A percentile compares a stretch with the other conserved stretches of the same genome.
phyloP scores from a whole-genome alignment of 441 rosid species.

The Capsella rubella region DNA sequence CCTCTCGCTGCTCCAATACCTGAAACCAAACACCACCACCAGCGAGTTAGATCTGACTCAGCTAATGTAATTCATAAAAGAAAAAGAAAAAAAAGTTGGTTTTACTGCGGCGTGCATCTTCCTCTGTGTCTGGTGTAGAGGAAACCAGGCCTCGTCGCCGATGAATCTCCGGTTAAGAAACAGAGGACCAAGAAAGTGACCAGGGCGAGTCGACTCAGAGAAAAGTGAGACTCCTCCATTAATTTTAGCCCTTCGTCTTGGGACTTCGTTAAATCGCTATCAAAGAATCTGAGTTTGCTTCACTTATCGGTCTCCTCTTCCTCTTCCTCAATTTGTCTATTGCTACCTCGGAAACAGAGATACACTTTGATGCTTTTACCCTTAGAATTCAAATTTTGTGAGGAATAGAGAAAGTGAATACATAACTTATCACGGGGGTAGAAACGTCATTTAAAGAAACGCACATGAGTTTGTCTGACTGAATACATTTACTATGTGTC shows the following conservation, averaged over 20 bases:
- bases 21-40: constrained; percentile 24
- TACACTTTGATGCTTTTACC: constrained; percentile 5
- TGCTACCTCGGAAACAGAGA: constrained; percentile 33
- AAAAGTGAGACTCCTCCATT: constrained; percentile 40
- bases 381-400: constrained; percentile 10
- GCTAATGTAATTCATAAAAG: not conserved
- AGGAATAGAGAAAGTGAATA: not conserved
- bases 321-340: constrained; percentile 3
- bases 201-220: constrained; percentile 43
- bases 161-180: constrained; percentile 35
- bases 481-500: not conserved
- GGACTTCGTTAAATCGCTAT: not conserved
- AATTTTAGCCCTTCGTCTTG: not conserved
- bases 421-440: not conserved
- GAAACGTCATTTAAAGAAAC: not conserved
- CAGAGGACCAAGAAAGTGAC: constrained; percentile 44
- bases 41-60: constrained; percentile 21
- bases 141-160: constrained; percentile 57
- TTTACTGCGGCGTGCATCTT: constrained; percentile 86
- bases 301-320: constrained; percentile 15
- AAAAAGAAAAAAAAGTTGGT: not conserved
- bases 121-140: constrained; percentile 71
- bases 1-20: constrained; percentile 84
- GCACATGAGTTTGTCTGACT: constrained; percentile 36
- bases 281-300: constrained; percentile 44